These are phyloP conservation scores for Boletus mariae DNA, from an alignment of 1,284 basidiomycete species.

Conservation along the genomic window DNA sequence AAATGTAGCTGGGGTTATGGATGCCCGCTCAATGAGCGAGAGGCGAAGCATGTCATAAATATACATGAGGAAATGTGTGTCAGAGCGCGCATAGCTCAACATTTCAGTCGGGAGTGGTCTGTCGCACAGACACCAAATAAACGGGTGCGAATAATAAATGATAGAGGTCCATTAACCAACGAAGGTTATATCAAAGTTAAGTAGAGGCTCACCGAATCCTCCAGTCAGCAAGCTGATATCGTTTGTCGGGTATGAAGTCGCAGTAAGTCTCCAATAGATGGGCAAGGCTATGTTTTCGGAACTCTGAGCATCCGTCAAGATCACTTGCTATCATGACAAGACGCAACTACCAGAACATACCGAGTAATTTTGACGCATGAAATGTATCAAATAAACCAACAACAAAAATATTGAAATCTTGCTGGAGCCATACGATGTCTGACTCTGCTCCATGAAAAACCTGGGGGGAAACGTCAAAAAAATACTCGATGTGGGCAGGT, in stretches of 20 bases:
- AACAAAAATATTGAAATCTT: constrained; percentile 91
- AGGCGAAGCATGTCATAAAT: constrained; percentile 93
- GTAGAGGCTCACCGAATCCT: constrained; percentile 67
- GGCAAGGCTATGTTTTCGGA: constrained; percentile 81
- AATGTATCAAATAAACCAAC: constrained; percentile 91
- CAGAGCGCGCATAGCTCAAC: constrained; percentile 89
- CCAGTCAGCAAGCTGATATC: constrained; percentile 97
- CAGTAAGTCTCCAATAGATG: constrained; percentile 88
- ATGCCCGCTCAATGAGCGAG: constrained; percentile 69
- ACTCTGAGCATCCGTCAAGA: constrained; percentile 44
- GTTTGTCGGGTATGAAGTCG: constrained; percentile 90
- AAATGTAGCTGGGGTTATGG: constrained; percentile 35
- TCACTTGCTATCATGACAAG: constrained; percentile 1
- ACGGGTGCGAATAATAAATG: not conserved
- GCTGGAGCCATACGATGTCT: constrained; percentile 95
- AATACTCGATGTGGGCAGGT: not conserved
- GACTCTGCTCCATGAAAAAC: constrained; percentile 94
- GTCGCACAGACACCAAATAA: not conserved
- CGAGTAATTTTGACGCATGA: constrained; percentile 85
- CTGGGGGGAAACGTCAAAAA: constrained; percentile 35
- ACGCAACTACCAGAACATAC: constrained; percentile 37
- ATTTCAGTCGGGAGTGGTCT: constrained; percentile 87
- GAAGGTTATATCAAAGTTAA: not conserved
- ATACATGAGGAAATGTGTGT: constrained; percentile 92
- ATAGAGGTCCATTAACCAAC: not conserved